Evolutionary conservation across 1,139 yeast species (phyloP), one percentile per base, ranked within the genome.

Genomic region (Blastobotrys apis): DNA sequence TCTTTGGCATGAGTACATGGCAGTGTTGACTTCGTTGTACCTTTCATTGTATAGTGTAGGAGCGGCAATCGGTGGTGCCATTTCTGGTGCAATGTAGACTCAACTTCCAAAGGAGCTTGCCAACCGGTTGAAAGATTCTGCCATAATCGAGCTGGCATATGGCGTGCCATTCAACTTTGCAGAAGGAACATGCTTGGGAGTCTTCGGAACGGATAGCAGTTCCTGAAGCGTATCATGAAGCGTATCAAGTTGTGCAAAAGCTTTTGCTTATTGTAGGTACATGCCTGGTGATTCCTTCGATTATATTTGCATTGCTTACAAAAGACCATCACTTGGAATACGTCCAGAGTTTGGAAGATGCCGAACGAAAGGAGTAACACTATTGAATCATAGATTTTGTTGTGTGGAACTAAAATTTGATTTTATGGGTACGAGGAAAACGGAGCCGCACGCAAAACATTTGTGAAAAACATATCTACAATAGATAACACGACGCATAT

Each of bases 1-100:
- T 75, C 48, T 54, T 78, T 43, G 75, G 33, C 79, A 74, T 55
- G 73, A 68, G 47, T 72, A 72, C 54, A 57, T 73, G 60, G 73
- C 73, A 4, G 58, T 69, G 31, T 66, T 68, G 25, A 72, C 74
- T 42, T 65, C 76, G 1, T 51, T 74, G 22, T 63, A 72, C 44
- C 51, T 63, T 9, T 58, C 76, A 26, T 63, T 67, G 55, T 64
- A 68, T 43, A 60, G 62, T 33, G 64, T 74, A 45, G 78, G 77
- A 32, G 54, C 64, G 34, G 72, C 74, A 12, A 56, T 74, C 40
- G 78, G 77, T 8, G 55, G 63, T 39, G 65, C 77, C 8, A 59
- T 73, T 33, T 65, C 75, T 23, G 74, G 73, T 44, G 73, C 74
- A n/a, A 64, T 74, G 27, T 73, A 77, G 77, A 62, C 71, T 17